Percentiles rank a stretch among this genome's conserved stretches.
Conservation (phyloP, 2,329 filamentous ascomycete genomes). For the Magnaporthales sp. region DNA sequence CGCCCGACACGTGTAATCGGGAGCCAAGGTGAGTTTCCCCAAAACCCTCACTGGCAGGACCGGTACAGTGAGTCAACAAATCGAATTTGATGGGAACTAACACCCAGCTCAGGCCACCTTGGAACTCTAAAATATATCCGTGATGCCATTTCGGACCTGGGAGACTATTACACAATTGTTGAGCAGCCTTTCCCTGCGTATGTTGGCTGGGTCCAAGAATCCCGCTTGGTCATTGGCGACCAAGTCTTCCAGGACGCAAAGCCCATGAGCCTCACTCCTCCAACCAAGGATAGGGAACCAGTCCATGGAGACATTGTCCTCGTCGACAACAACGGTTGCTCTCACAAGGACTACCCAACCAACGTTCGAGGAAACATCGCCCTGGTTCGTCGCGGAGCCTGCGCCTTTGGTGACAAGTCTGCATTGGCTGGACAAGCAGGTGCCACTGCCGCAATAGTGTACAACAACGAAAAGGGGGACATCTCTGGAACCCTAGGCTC, state of each 20-base stretch:
- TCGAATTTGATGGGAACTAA: too few relatives aligned
- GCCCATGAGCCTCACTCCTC: conserved; percentile 59
- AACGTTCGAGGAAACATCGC: not conserved
- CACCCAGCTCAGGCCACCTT: conserved; percentile 42
- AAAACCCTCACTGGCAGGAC: too few relatives aligned
- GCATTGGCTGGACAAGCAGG: not conserved
- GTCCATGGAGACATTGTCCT: conserved; percentile 45
- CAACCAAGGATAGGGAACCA: conserved; percentile 49
- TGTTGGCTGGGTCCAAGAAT: conserved; percentile 50
- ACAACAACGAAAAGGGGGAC: not conserved
- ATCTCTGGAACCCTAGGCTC: not conserved
- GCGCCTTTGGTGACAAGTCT: not conserved
- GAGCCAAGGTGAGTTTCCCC: not conserved
- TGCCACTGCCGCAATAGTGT: not conserved
- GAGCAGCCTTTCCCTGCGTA: conserved; percentile 57
- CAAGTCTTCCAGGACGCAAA: conserved; percentile 38
- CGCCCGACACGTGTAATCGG: not conserved
- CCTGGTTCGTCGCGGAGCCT: not conserved
- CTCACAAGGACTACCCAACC: not conserved
- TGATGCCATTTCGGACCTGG: conserved; percentile 41
- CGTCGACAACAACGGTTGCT: not conserved
- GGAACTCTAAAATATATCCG: conserved; percentile 57
- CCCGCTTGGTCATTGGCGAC: conserved; percentile 45
- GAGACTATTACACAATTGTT: conserved; percentile 53
- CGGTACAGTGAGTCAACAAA: not conserved